A percentile compares a stretch with the other conserved stretches of the same genome.
These are phyloP conservation scores for Penicillium capsulatum DNA, from an alignment of 2,329 filamentous ascomycete genomes.

Conservation along the genomic window DNA sequence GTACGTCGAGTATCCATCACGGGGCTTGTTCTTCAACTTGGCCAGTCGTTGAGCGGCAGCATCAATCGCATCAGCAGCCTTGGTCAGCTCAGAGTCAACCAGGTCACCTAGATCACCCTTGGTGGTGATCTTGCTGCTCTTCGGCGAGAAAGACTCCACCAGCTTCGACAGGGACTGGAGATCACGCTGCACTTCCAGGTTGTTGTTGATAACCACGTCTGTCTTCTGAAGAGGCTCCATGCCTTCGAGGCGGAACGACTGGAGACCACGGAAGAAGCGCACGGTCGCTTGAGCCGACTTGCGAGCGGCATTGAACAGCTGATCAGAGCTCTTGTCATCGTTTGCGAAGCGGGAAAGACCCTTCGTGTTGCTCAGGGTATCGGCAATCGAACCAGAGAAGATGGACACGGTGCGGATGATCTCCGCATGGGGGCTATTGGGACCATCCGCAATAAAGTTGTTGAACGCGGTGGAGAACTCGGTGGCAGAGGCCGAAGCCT, in stretches of 20 bases:
- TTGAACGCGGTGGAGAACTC: conserved; percentile 98
- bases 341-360: conserved; percentile 88
- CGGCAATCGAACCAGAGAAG: conserved; percentile 84
- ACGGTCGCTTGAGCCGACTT: conserved; percentile 82
- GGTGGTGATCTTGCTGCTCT: conserved; percentile 72
- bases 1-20: conserved; percentile 91
- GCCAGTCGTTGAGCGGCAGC: conserved; percentile 83
- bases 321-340: conserved; percentile 90
- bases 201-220: conserved; percentile 95
- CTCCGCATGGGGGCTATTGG: conserved; percentile 81
- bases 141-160: conserved; percentile 85
- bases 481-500: conserved; percentile 87
- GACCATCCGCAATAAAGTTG: conserved; percentile 95
- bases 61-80: conserved; percentile 91
- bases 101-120: conserved; percentile 86
- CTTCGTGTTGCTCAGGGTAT: conserved; percentile 95
- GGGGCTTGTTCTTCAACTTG: conserved; percentile 93
- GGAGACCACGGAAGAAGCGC: conserved; percentile 89
- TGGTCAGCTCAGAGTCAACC: conserved; percentile 85
- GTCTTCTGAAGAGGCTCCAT: conserved; percentile 90
- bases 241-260: conserved; percentile 88
- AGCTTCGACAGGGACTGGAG: conserved; percentile 91
- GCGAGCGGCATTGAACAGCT: conserved; percentile 75
- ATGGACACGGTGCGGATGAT: conserved; percentile 90
- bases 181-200: conserved; percentile 91